Percentiles rank a stretch among this genome's conserved stretches.
phyloP scores from a whole-genome alignment of 805 yeast genomes.

The Saccharomyces kudriavzevii region DNA sequence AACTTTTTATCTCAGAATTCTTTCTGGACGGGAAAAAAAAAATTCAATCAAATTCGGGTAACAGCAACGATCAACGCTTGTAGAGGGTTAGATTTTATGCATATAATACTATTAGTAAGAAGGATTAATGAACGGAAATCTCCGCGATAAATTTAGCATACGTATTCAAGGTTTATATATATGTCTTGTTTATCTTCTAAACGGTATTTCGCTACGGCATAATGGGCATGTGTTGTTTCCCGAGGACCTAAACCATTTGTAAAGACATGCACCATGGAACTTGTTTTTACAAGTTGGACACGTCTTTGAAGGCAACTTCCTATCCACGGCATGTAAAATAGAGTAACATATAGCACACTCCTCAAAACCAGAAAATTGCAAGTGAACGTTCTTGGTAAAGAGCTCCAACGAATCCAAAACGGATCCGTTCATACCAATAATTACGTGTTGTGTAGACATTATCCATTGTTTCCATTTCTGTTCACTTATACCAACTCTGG shows the following conservation, averaged over 20 bases:
- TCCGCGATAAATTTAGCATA: not conserved
- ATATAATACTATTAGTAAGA: too few relatives aligned
- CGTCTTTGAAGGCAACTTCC: slow-evolving; percentile 78
- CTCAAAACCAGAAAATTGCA: slow-evolving; percentile 88
- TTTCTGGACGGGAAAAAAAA: not conserved
- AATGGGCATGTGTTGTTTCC: slow-evolving; percentile 90
- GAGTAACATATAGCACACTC: slow-evolving; percentile 97
- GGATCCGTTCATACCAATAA: slow-evolving; percentile 67
- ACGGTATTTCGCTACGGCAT: slow-evolving; percentile 51
- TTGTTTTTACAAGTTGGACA: slow-evolving; percentile 89
- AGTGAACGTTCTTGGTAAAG: slow-evolving; percentile 54
- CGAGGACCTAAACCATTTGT: slow-evolving; percentile 95
- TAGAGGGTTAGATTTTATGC: not conserved
- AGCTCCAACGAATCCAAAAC: slow-evolving; percentile 36
- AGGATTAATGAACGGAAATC: too few relatives aligned
- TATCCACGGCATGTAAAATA: slow-evolving; percentile 75
- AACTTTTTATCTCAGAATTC: not conserved
- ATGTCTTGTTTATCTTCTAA: slow-evolving; percentile 17
- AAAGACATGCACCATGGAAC: slow-evolving; percentile 91
- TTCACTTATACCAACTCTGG: slow-evolving; percentile 82
- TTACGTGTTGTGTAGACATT: slow-evolving; percentile 77
- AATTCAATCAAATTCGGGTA: not conserved
- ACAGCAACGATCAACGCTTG: not conserved
- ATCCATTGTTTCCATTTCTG: slow-evolving; percentile 94
- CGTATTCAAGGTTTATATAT: not conserved